Evolutionary conservation across 148 eudicot species (phyloP).

Genomic region (Linanthus parryae): DNA sequence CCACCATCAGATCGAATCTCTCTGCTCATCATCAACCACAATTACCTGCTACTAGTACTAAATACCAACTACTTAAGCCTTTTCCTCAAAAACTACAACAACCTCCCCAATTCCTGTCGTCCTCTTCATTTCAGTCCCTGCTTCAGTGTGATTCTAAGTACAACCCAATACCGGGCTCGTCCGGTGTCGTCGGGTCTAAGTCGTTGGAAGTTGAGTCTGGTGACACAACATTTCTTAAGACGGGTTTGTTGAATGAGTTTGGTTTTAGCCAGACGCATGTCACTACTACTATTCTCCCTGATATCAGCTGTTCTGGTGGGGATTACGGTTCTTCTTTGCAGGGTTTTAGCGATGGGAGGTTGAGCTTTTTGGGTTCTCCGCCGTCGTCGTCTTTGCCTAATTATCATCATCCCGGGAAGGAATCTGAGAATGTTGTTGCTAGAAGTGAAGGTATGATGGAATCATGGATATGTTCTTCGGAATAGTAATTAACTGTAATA

Average conservation of each 20-base stretch:
- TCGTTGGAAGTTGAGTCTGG: conserved; percentile 1
- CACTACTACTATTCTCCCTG: conserved; percentile 6
- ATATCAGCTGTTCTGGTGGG: conserved; percentile 14
- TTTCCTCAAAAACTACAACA: conserved; percentile 34
- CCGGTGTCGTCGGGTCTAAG: no score
- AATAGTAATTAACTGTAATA: no score
- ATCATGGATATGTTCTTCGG: conserved; percentile 56
- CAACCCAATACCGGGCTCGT: background rate
- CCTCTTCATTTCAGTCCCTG: conserved; percentile 16
- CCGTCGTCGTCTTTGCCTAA: no score
- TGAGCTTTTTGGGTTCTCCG: background rate
- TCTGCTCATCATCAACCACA: conserved; percentile 9
- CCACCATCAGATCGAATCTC: conserved; percentile 14
- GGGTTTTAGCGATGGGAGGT: conserved; percentile 1
- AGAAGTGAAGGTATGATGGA: conserved; percentile 59
- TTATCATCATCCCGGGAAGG: conserved; percentile 14
- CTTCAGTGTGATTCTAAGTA: conserved; percentile 19
- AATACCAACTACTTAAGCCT: conserved; percentile 33
- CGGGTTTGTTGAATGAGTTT: conserved; percentile 5
- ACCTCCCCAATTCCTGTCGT: background rate
- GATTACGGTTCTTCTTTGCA: conserved; percentile 4
- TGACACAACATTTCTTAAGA: conserved; percentile 6
- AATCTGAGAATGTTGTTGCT: conserved; percentile 7
- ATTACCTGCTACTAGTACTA: no score
- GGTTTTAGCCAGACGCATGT: conserved; percentile 7